These are phyloP conservation scores for Colletotrichum sp. DNA, from an alignment of 2,329 filamentous ascomycete genomes.

Conservation along the genomic window DNA sequence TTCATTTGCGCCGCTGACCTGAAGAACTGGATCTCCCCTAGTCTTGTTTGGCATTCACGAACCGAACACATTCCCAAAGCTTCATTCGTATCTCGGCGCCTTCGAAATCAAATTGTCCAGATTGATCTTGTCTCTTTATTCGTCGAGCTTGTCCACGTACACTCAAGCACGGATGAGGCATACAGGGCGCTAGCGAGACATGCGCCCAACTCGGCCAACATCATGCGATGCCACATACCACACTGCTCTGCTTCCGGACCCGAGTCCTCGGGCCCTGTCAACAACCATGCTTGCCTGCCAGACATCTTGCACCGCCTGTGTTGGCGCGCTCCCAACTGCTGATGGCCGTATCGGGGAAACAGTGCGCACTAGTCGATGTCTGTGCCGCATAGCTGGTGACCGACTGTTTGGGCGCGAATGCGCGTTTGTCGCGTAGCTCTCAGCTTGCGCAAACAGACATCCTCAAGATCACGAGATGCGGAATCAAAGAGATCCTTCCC, in stretches of 20 bases:
- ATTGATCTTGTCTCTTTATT: neutral
- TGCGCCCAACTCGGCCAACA: neutral
- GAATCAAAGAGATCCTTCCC: neutral
- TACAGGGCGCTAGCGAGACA: neutral
- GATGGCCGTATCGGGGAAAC: neutral
- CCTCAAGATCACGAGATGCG: neutral
- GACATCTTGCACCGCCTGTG: neutral
- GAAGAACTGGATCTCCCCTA: neutral
- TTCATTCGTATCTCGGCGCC: neutral
- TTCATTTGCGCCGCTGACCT: slow-evolving; percentile 12
- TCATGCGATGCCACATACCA: slow-evolving; percentile 15
- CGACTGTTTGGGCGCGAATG: neutral
- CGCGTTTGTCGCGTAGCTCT: neutral
- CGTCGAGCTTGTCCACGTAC: neutral
- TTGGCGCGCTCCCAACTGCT: neutral
- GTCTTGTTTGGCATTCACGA: neutral
- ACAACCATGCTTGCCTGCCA: neutral
- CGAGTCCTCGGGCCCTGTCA: slow-evolving; percentile 10
- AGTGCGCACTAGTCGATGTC: neutral
- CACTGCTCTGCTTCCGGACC: neutral
- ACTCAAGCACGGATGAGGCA: neutral
- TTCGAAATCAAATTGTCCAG: neutral
- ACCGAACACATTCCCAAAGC: neutral
- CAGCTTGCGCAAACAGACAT: neutral
- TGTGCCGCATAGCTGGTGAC: neutral